Evolutionary conservation across 2,329 filamentous ascomycete species (phyloP).

Genomic region (Ilyonectria sp.): DNA sequence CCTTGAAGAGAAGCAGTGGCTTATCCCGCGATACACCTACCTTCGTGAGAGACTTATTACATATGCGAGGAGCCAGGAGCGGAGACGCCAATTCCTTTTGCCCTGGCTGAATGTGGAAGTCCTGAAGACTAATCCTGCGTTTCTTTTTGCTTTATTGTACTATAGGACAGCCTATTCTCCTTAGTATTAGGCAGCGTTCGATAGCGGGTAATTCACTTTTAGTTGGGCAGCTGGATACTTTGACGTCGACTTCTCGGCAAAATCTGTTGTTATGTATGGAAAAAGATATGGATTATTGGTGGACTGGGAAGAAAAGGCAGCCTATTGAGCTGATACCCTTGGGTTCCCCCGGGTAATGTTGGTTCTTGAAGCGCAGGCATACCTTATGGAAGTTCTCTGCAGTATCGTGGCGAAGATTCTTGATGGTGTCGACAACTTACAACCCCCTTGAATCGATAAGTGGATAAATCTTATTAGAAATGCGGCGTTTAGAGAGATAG

Average conservation of each 20-base stretch:
- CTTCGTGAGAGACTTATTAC: neutral
- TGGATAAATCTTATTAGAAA: neutral
- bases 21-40: constrained; percentile 4
- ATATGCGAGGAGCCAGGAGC: neutral
- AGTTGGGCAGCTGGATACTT: neutral
- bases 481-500: neutral
- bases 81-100: neutral
- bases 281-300: neutral
- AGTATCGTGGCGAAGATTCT: neutral
- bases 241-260: neutral
- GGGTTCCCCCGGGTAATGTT: neutral
- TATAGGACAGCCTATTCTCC: constrained; percentile 1
- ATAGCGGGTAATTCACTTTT: neutral
- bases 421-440: neutral
- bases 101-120: constrained; percentile 7
- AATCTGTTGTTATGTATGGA: constrained; percentile 16
- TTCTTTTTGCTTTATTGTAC: constrained; percentile 11
- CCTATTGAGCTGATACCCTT: constrained; percentile 6
- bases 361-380: constrained; percentile 3
- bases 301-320: constrained; percentile 5
- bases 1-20: constrained; percentile 14
- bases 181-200: constrained; percentile 5
- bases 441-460: neutral
- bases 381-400: constrained; percentile 1
- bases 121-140: neutral